phyloP scores from a whole-genome alignment of 352 stramenopile genomes.

The Pythium rishiriense region DNA sequence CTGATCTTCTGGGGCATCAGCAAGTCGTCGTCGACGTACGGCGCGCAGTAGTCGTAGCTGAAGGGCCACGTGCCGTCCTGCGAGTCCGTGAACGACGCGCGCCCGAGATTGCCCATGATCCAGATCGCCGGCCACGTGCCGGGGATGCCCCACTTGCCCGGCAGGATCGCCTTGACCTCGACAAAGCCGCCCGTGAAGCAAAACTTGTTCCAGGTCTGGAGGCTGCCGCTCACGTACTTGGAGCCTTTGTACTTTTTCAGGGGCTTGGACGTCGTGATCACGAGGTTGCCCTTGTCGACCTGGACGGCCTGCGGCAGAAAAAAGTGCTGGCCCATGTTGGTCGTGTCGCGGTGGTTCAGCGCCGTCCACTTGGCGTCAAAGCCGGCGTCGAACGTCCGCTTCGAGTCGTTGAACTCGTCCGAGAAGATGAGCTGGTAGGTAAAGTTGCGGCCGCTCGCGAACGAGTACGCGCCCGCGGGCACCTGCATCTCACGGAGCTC shows the following conservation, averaged over 20 bases:
- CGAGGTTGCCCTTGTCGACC: constrained; percentile 92
- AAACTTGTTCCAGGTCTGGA: constrained; percentile 99
- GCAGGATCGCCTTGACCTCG: constrained; percentile 93
- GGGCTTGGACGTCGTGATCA: constrained; percentile 89
- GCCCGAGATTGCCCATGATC: constrained; percentile 97
- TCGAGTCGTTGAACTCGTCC: constrained; percentile 96
- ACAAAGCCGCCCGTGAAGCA: constrained; percentile 98
- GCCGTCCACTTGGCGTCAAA: constrained; percentile 96
- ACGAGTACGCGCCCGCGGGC: constrained; percentile 36
- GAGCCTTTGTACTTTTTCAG: constrained; percentile 75
- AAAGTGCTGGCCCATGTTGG: constrained; percentile 96
- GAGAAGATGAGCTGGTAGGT: constrained; percentile 93
- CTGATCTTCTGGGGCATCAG: constrained; percentile 94
- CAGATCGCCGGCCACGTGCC: constrained; percentile 98
- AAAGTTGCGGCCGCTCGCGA: constrained; percentile 37
- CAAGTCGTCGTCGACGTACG: constrained; percentile 82
- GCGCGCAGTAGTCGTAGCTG: constrained; percentile 93
- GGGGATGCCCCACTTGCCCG: constrained; percentile 92
- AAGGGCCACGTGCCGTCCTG: constrained; percentile 97
- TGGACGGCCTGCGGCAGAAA: constrained; percentile 93
- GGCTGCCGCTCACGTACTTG: constrained; percentile 90
- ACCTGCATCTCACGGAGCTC: constrained; percentile 49
- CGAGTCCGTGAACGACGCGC: constrained; percentile 92
- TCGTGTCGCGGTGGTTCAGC: constrained; percentile 94
- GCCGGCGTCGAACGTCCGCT: constrained; percentile 92